These are phyloP conservation scores for Sporothrix phasma DNA, from an alignment of 2,329 filamentous ascomycete species.

Conservation along the genomic window DNA sequence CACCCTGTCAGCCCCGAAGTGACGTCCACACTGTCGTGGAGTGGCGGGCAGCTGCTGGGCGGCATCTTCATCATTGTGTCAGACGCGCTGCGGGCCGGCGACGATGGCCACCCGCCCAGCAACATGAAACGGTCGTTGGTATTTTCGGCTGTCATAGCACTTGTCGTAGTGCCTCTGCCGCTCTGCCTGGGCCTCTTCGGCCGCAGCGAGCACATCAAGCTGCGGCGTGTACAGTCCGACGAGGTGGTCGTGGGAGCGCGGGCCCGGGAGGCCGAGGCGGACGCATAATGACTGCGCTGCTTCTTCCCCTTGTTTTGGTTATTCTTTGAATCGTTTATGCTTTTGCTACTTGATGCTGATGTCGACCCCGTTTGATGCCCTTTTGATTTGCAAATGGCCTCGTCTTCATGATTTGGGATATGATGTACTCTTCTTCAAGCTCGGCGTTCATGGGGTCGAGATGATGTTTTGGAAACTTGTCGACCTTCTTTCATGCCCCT, in stretches of 20 bases:
- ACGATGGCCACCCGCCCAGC: constrained; percentile 45
- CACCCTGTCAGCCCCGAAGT: constrained; percentile 82
- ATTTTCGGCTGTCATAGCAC: constrained; percentile 65
- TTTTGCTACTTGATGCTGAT: not conserved
- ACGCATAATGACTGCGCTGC: not conserved
- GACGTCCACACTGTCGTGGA: constrained; percentile 75
- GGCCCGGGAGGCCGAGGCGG: not conserved
- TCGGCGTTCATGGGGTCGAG: not conserved
- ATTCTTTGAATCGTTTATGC: not conserved
- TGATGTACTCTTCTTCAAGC: not conserved
- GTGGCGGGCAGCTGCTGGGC: constrained; percentile 74
- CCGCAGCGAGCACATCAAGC: constrained; percentile 37
- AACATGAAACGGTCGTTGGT: constrained; percentile 70
- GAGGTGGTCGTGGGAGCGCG: constrained; percentile 15
- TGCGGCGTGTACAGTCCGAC: constrained; percentile 42
- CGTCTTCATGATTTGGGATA: not conserved
- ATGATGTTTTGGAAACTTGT: not conserved
- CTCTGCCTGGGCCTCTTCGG: constrained; percentile 64
- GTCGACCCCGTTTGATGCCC: not conserved
- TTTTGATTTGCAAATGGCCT: not conserved
- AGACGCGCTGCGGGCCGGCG: constrained; percentile 56
- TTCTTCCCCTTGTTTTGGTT: not conserved
- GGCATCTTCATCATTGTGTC: constrained; percentile 76
- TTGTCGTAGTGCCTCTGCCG: constrained; percentile 56
- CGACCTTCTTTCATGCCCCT: not conserved